phyloP scores from a whole-genome alignment of 768 basidiomycete species.

The Leccinum ochraceum region DNA sequence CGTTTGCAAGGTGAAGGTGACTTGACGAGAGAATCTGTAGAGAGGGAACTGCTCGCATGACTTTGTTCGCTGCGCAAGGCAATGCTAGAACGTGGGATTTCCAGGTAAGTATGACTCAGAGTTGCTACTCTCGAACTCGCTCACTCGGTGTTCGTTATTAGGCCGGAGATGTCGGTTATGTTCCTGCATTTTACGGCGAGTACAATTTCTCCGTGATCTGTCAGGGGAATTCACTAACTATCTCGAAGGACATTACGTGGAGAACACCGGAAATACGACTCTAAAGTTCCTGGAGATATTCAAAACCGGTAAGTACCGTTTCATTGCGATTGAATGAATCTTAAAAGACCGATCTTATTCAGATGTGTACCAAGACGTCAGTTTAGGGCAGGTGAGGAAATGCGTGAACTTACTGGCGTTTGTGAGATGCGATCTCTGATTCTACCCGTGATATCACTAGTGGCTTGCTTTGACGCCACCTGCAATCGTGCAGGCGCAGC shows the following conservation, averaged over 20 bases:
- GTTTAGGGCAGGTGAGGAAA: conserved; percentile 45
- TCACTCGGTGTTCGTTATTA: conserved; percentile 1
- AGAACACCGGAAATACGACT: conserved; percentile 53
- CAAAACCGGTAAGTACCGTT: conserved; percentile 35
- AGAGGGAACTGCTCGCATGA: conserved; percentile 54
- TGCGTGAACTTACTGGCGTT: neutral
- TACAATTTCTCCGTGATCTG: neutral
- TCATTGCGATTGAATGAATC: neutral
- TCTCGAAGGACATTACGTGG: conserved; percentile 49
- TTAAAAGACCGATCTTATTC: neutral
- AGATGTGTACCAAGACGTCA: conserved; percentile 37
- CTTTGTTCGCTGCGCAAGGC: conserved; percentile 52
- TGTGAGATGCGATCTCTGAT: neutral
- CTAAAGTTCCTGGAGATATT: conserved; percentile 51
- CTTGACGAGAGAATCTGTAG: conserved; percentile 30
- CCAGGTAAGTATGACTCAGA: conserved; percentile 35
- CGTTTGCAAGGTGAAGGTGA: neutral
- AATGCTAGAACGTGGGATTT: conserved; percentile 63
- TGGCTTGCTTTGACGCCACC: conserved; percentile 51
- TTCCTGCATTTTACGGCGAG: conserved; percentile 18
- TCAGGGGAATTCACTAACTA: neutral
- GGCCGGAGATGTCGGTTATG: conserved; percentile 26
- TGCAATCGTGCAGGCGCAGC: conserved; percentile 45
- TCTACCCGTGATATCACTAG: conserved; percentile 12
- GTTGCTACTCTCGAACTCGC: neutral